phyloP scores from a whole-genome alignment of 306 rosid species.

The Glycine soja region DNA sequence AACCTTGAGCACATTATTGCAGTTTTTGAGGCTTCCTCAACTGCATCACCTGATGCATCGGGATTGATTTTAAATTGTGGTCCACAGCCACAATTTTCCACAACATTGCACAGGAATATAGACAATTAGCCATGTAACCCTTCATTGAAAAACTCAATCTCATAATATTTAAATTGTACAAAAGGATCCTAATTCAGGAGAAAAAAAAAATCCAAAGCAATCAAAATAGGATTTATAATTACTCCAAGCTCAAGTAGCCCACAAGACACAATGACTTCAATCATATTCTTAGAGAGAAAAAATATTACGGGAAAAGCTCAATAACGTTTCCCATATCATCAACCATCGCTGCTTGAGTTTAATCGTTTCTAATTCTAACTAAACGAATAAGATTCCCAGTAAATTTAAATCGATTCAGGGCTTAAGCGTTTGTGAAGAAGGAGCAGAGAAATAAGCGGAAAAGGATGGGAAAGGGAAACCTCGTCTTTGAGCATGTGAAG shows the following conservation, averaged over 20 bases:
- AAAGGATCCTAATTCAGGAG: background rate
- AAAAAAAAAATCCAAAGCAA: background rate
- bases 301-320: no score
- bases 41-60: background rate
- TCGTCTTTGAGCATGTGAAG: constrained; percentile 93
- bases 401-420: no score
- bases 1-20: background rate
- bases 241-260: background rate
- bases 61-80: background rate
- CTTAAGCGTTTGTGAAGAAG: no score
- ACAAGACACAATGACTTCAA: no score
- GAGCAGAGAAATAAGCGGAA: background rate
- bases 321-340: no score
- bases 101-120: background rate
- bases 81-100: background rate
- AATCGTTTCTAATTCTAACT: constrained; percentile 40
- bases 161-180: background rate
- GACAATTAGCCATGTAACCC: background rate
- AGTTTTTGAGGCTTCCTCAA: background rate
- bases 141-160: constrained; percentile 1
- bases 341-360: no score
- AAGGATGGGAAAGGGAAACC: constrained; percentile 47
- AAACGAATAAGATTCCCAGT: background rate
- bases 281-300: no score
- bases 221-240: background rate